Evolutionary conservation across 225 moss, liverwort and hornwort species (phyloP).

Genomic region (Bryum argenteum): DNA sequence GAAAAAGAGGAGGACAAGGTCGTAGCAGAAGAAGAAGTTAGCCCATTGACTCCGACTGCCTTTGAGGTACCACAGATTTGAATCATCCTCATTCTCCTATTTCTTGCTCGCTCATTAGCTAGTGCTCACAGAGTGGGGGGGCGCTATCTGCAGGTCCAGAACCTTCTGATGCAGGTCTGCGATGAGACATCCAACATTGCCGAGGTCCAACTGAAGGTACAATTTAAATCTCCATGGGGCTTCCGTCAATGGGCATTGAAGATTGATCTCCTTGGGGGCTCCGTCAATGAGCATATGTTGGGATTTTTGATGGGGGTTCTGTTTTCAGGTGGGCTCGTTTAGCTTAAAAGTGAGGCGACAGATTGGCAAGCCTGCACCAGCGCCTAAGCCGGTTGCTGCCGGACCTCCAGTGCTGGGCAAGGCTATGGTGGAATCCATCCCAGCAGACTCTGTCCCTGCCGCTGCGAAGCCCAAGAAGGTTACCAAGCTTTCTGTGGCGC

Average conservation of each 20-base stretch:
- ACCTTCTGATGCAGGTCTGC: constrained; percentile 65
- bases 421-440: constrained; percentile 83
- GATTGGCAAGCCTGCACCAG: constrained; percentile 65
- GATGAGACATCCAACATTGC: constrained; percentile 65
- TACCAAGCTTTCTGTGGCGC: constrained; percentile 59
- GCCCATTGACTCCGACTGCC: constrained; percentile 48
- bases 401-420: constrained; percentile 67
- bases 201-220: constrained; percentile 64
- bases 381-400: constrained; percentile 54
- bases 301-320: background rate
- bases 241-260: background rate
- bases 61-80: constrained; percentile 44
- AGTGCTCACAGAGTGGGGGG: constrained; percentile 5
- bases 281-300: background rate
- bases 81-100: background rate
- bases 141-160: constrained; percentile 44
- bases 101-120: background rate
- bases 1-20: constrained; percentile 6
- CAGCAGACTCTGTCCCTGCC: constrained; percentile 53
- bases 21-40: constrained; percentile 24
- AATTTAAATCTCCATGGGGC: background rate
- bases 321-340: constrained; percentile 79
- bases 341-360: constrained; percentile 81
- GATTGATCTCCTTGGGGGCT: constrained; percentile 10
- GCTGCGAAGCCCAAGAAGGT: constrained; percentile 55